Evolutionary conservation across 2,329 filamentous ascomycete genomes (phyloP).

Genomic region (Macrophomina phaseolina): DNA sequence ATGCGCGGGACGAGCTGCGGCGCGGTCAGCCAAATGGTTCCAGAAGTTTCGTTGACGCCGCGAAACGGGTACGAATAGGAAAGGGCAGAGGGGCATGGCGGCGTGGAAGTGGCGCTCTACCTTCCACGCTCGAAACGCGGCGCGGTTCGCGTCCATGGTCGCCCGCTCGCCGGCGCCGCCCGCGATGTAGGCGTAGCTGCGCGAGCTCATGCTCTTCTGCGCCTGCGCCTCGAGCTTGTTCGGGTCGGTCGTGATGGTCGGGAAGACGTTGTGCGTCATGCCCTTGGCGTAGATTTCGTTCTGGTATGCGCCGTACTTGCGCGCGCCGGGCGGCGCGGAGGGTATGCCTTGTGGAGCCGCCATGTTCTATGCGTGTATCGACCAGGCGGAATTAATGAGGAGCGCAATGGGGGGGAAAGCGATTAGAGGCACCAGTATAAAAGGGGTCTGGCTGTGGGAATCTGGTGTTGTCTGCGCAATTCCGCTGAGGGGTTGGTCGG

Average conservation of each 20-base stretch:
- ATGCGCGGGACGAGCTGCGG: constrained; percentile 24
- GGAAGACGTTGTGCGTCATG: constrained; percentile 54
- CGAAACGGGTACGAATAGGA: too few relatives aligned
- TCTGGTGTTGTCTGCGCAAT: neutral
- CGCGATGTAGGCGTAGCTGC: constrained; percentile 64
- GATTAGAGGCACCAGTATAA: neutral
- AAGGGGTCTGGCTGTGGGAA: neutral
- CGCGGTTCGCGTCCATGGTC: constrained; percentile 65
- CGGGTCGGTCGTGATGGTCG: constrained; percentile 64
- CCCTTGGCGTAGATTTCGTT: constrained; percentile 59
- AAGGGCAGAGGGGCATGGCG: neutral
- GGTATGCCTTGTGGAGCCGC: constrained; percentile 10
- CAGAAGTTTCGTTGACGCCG: too few relatives aligned
- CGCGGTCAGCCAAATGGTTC: neutral
- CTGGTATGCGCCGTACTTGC: constrained; percentile 48
- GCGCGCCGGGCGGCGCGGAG: constrained; percentile 21
- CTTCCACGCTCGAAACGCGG: constrained; percentile 62
- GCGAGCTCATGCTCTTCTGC: constrained; percentile 52
- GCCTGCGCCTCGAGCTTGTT: constrained; percentile 64
- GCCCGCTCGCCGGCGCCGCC: constrained; percentile 67
- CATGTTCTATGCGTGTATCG: neutral
- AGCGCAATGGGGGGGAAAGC: neutral
- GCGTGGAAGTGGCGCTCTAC: constrained; percentile 31
- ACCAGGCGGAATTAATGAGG: neutral
- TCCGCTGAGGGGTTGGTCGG: constrained; percentile 12